Evolutionary conservation across 352 stramenopile genomes (phyloP), one percentile per base, ranked within the genome.

Genomic region (Globisporangium lucens): DNA sequence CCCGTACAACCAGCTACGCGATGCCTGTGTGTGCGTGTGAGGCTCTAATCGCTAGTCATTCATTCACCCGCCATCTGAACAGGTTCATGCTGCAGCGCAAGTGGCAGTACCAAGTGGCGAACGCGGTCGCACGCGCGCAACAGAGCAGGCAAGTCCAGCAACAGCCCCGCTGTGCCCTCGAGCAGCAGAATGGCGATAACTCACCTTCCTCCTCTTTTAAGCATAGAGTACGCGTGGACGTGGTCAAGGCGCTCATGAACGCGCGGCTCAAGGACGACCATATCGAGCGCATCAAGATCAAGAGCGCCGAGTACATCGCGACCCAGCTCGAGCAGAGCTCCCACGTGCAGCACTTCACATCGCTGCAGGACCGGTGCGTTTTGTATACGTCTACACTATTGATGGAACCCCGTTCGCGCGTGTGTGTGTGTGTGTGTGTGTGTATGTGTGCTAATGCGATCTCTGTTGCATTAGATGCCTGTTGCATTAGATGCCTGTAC

Each of bases 261-360:
- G 83, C 83, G 35, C 81, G 85, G 27, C 70, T 91, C 3, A 89
- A 90, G 65, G 85, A 93, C 68, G 85, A 93, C 68, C 75, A 89
- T 63, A 84, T 89, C 27, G 85, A 93, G 69, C 82, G 79, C 52
- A 79, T 85, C 49, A 89, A 89, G 68, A 76, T 76, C 30, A 76
- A 88, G 49, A 81, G 83, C 55, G 78, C 76, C 29, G 72, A 83
- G 41, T 76, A 79, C 33, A 93, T 93, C 56, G 75, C 80, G 13
- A 85, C 74, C 3, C 78, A 90, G 61, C 74, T 93, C 27, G 79
- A 89, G 66, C 77, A 79, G 57, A 66, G 71, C 20, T 77, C 76
- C 9, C 68, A 46, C 4, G 63, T 76, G 38, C 63, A 78, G 22
- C 29, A 67, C 6, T 80, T 77, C 35, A 77, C 76, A 24, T 87